Evolutionary conservation across 805 yeast genomes (phyloP).

Genomic region (Ogataea trehaloabstinens): DNA sequence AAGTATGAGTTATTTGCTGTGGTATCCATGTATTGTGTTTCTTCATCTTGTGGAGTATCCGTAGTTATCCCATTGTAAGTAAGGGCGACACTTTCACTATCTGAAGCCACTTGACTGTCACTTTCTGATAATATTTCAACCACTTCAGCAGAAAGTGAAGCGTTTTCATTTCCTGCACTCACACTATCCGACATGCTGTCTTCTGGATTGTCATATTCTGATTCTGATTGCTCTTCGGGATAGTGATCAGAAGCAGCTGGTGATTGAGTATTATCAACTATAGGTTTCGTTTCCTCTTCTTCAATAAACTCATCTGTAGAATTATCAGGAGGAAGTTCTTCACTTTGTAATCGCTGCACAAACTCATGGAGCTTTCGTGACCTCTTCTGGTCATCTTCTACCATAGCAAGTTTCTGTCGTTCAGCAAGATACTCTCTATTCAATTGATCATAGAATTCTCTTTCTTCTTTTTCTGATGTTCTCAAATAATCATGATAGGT

Average conservation of each 20-base stretch:
- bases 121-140: slow-evolving; percentile 1
- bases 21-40: too few species aligned
- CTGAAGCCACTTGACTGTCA: background rate
- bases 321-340: slow-evolving; percentile 4
- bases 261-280: slow-evolving; percentile 13
- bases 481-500: slow-evolving; percentile 32
- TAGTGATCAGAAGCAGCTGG: slow-evolving; percentile 1
- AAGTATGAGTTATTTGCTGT: slow-evolving; percentile 4
- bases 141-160: background rate
- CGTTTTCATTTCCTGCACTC: slow-evolving; percentile 3
- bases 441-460: slow-evolving; percentile 33
- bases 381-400: slow-evolving; percentile 22
- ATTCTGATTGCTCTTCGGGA: slow-evolving; percentile 14
- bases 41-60: too few species aligned
- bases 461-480: slow-evolving; percentile 36
- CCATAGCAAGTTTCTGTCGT: slow-evolving; percentile 12
- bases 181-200: background rate
- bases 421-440: slow-evolving; percentile 31
- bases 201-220: slow-evolving; percentile 4
- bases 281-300: slow-evolving; percentile 17
- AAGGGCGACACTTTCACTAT: too few species aligned
- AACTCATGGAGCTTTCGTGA: slow-evolving; percentile 14
- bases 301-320: slow-evolving; percentile 7
- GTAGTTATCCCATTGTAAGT: too few species aligned
- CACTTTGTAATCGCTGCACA: slow-evolving; percentile 11